Conservation (phyloP, 176 grass and related monocot genomes). For the Zizania latifolia region DNA sequence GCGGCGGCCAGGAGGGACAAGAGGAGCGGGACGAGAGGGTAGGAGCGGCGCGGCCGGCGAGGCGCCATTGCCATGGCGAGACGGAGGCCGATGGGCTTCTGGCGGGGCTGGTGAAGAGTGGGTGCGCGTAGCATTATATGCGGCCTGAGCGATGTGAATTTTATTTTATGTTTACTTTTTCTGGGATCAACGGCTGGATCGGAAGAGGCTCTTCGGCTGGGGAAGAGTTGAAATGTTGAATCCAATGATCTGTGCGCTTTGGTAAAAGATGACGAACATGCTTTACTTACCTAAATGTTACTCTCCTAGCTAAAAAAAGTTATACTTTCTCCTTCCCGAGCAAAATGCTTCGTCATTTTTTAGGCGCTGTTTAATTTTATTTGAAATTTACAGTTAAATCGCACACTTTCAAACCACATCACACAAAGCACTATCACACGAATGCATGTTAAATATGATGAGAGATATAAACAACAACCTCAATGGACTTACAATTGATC, state of each 20-base stretch:
- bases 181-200: not conserved
- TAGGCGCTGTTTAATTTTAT: too few species aligned
- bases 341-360: too few species aligned
- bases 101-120: not conserved
- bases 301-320: too few species aligned
- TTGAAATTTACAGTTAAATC: too few species aligned
- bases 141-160: not conserved
- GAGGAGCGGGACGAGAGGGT: constrained; percentile 43
- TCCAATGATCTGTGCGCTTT: not conserved
- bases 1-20: constrained; percentile 39
- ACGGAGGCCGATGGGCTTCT: not conserved
- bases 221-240: not conserved
- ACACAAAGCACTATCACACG: too few species aligned
- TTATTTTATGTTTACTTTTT: not conserved
- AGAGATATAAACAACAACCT: too few species aligned
- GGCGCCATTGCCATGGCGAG: constrained; percentile 42
- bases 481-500: too few species aligned
- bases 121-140: constrained; percentile 39
- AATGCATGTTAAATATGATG: too few species aligned
- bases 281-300: not conserved
- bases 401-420: too few species aligned
- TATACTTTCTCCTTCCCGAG: too few species aligned
- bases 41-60: constrained; percentile 24
- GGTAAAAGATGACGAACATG: not conserved
- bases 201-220: not conserved